Evolutionary conservation across 768 basidiomycete genomes (phyloP), one percentile per base, ranked within the genome.

Genomic region (Suillus variegatus): DNA sequence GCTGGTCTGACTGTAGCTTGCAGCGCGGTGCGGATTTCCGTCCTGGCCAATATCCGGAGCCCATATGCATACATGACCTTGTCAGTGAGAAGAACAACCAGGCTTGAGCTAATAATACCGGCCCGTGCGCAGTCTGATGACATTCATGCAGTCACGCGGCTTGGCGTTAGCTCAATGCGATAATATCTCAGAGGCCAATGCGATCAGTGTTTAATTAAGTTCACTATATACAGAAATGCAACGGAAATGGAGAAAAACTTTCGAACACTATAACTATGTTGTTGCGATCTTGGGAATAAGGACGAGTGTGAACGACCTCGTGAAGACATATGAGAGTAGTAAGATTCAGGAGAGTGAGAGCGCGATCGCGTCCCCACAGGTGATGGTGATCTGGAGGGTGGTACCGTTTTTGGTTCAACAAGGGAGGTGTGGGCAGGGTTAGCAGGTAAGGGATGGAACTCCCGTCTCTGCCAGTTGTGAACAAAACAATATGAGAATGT

Each of bases 241-340:
- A 28, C 51, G 1, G 16, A 41, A 12, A 41, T 20, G 9, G 22
- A 25, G 57, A 25, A 58, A 25, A 20, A 35, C 5, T 32, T 9
- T 16, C 2, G 8, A 57, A 57, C 25, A 13, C 85, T 88, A 14
- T 81, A 78, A 65, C 83, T 85, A 66, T 82, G 80, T 28, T 82
- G 85, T 71, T 88, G 88, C 20, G 80, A 79, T 52, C 80, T 82
- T 16, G 89, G 89, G 20, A 89, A 88, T 64, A 77, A 72, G 43
- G 86, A 88, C 43, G 90, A 89, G 52, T 80, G 84, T 28, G 90
- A 91, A 43, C 85, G 88, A 64, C 85, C 87, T 52, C 84, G 81
- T 51, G 88, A 89, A 28, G 89, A 90, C 47, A 79, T 85, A 56
- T 79, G 84, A 22, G 90, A 90, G 62, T 84, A 85, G 67, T 82